These are phyloP conservation scores for Chenopodium formosanum DNA, from an alignment of 148 eudicot genomes.

Conservation along the genomic window DNA sequence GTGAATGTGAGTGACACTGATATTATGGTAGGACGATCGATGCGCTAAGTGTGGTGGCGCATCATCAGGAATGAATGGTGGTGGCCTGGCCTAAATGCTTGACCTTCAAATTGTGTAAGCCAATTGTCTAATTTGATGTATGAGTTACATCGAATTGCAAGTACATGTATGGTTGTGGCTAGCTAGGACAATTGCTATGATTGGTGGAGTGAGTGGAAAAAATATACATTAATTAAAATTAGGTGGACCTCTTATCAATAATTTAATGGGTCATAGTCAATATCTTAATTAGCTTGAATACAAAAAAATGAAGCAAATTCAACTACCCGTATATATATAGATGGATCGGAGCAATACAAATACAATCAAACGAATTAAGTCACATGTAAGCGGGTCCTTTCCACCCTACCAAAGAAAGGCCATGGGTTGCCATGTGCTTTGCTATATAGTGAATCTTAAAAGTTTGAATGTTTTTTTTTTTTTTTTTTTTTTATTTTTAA, in stretches of 20 bases:
- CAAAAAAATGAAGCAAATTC: no score
- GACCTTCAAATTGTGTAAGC: neutral
- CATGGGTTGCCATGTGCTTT: neutral
- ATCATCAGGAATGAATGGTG: no score
- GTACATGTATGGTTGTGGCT: neutral
- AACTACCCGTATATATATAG: no score
- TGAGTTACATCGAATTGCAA: neutral
- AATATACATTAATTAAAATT: no score
- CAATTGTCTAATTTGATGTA: neutral
- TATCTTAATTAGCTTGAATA: neutral
- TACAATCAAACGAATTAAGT: neutral
- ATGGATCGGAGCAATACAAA: no score
- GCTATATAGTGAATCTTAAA: neutral
- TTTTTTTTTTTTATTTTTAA: no score
- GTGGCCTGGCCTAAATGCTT: no score
- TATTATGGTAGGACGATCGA: neutral
- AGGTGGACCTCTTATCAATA: neutral
- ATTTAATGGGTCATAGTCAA: neutral
- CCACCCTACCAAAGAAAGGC: neutral
- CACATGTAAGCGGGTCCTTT: neutral
- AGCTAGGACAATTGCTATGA: neutral
- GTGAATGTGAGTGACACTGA: no score
- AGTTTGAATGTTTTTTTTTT: no score
- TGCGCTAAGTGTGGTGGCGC: neutral
- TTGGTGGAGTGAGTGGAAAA: no score